phyloP scores from a whole-genome alignment of 2,329 filamentous ascomycete genomes.

The Fusarium pseudograminearum region DNA sequence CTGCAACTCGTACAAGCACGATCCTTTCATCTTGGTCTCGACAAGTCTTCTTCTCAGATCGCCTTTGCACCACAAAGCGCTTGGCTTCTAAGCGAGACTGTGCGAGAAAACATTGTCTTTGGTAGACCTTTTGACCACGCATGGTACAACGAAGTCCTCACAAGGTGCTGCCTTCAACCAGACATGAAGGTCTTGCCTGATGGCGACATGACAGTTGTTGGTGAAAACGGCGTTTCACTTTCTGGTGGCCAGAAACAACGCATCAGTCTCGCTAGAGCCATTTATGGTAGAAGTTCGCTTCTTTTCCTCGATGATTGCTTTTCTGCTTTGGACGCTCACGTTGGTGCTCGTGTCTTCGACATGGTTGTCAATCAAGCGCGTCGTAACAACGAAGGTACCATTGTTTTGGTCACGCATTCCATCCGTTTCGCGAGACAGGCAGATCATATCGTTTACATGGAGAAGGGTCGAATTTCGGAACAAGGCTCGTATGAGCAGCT shows the following conservation, averaged over 20 bases:
- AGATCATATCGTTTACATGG: conserved; percentile 27
- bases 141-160: conserved; percentile 30
- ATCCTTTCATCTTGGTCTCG: conserved; percentile 1
- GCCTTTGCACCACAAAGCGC: conserved; percentile 22
- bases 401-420: conserved; percentile 22
- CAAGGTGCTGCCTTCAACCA: conserved; percentile 17
- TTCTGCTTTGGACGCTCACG: conserved; percentile 26
- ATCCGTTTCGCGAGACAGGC: conserved; percentile 28
- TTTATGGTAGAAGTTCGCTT: conserved; percentile 19
- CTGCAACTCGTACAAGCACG: conserved; percentile 20
- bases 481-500: conserved; percentile 21
- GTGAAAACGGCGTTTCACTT: conserved; percentile 27
- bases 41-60: conserved; percentile 10
- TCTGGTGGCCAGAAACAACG: conserved; percentile 32
- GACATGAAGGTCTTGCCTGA: conserved; percentile 21
- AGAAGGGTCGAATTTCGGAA: conserved; percentile 6
- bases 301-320: conserved; percentile 32
- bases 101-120: conserved; percentile 26
- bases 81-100: conserved; percentile 27
- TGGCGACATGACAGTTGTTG: conserved; percentile 30
- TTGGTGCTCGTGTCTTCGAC: conserved; percentile 25
- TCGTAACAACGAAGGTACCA: neutral
- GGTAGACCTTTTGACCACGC: conserved; percentile 5
- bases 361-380: conserved; percentile 24
- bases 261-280: conserved; percentile 28